Conservation (phyloP, 2,329 filamentous ascomycete species). For the Calonectria pseudoreteaudii region DNA sequence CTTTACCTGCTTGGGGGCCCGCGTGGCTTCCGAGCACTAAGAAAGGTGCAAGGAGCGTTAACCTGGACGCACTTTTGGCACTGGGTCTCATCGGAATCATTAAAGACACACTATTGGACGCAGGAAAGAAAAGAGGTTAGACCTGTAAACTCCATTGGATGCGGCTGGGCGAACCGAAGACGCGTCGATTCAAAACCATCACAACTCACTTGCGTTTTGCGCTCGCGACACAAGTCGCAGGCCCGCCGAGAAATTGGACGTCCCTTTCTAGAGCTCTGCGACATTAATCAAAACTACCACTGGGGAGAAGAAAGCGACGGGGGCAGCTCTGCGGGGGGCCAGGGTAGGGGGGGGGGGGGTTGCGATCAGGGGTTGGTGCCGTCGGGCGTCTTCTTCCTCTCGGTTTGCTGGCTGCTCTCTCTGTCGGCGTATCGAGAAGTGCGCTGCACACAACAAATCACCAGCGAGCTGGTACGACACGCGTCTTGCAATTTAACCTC, state of each 20-base stretch:
- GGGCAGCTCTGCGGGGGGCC: not conserved
- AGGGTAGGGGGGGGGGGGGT: too few relatives aligned
- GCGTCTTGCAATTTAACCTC: not conserved
- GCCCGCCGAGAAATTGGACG: not conserved
- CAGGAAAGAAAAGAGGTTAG: not conserved
- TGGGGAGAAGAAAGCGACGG: too few relatives aligned
- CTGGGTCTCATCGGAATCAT: not conserved
- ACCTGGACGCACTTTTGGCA: not conserved
- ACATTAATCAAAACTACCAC: not conserved
- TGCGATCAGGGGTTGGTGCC: not conserved
- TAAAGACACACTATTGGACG: not conserved
- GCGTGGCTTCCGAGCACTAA: not conserved
- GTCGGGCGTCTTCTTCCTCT: not conserved
- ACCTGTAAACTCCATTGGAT: not conserved
- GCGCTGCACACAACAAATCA: not conserved
- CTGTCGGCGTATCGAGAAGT: not conserved
- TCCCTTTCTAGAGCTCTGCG: constrained; percentile 1
- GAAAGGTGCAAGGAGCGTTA: not conserved
- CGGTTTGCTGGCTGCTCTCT: not conserved
- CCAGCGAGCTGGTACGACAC: not conserved
- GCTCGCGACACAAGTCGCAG: constrained; percentile 7
- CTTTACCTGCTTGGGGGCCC: not conserved
- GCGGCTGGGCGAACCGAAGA: too few relatives aligned
- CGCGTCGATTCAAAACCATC: not conserved
- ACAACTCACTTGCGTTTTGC: constrained; percentile 3